Percentiles rank a stretch among this genome's conserved stretches.
Conservation (phyloP, 2,329 filamentous ascomycete genomes). For the Endoconidiophora laricicola region DNA sequence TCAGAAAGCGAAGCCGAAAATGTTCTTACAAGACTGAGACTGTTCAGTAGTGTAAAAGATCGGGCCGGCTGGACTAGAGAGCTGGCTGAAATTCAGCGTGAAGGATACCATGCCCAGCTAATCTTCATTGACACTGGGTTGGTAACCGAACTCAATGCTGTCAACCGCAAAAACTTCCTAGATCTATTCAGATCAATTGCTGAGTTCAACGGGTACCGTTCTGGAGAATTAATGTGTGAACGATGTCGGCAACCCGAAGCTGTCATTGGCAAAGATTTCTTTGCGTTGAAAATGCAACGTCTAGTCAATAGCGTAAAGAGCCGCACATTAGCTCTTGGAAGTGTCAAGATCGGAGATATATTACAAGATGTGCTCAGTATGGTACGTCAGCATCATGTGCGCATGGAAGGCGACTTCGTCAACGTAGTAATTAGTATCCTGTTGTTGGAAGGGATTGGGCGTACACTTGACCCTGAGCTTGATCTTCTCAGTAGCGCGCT, state of each 20-base stretch:
- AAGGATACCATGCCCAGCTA: conserved; percentile 83
- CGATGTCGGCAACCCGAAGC: conserved; percentile 82
- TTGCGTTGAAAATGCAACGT: conserved; percentile 93
- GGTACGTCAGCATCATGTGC: conserved; percentile 83
- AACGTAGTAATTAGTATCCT: conserved; percentile 95
- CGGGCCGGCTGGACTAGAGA: conserved; percentile 55
- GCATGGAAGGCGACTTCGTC: conserved; percentile 92
- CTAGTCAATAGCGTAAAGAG: conserved; percentile 82
- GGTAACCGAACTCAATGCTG: conserved; percentile 79
- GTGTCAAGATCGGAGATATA: conserved; percentile 91
- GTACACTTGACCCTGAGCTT: conserved; percentile 68
- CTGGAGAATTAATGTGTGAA: conserved; percentile 89
- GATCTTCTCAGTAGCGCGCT: conserved; percentile 76
- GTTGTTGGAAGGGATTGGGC: conserved; percentile 82
- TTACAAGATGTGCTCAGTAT: conserved; percentile 78
- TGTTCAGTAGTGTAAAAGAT: conserved; percentile 46
- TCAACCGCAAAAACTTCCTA: conserved; percentile 78
- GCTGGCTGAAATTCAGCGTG: conserved; percentile 59
- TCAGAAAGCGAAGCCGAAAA: conserved; percentile 70
- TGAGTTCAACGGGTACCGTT: conserved; percentile 92
- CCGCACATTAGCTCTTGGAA: conserved; percentile 77
- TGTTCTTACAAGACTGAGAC: conserved; percentile 63
- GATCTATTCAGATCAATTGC: conserved; percentile 91
- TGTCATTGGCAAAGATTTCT: conserved; percentile 77
- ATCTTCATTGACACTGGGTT: conserved; percentile 96